Base-by-base conservation (phyloP, 148 eudicot genomes). In the Vaccinium corymbosum region DNA sequence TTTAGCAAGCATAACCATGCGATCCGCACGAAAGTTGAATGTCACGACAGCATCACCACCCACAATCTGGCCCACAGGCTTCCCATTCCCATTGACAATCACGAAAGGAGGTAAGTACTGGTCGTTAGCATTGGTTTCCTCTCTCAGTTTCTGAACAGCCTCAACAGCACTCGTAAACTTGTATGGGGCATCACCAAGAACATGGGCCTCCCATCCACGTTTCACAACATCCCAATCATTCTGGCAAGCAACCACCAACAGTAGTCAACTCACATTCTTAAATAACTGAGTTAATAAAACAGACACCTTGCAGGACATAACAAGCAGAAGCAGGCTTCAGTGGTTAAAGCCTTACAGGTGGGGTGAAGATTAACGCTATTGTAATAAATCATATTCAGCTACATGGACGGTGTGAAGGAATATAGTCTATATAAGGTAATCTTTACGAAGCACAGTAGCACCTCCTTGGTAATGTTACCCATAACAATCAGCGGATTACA, bases 171-270 rank as follows among this genome's bases (percentile, higher is more conserved):
- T 88, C 80, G 68, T 96, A 74, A 96, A 96, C 87, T 96, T 92
- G 88, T 96, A 83, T 27, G 95, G 98, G 78, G 98, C 95, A 90
- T 96, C 98, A 83, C 98, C 98, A 84, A 96, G 98, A 78, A 96
- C 98, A 83, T 96, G 98, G 55, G 98, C 98, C 87, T 96, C 98
- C 98, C 98, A 96, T 49, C 98, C 98, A 56, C 98, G 91, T 85
- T 96, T 96, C 73, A 96, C 95, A 83, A 96, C 98, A 61, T 85
- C 89, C 98, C 98, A 95, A 72, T 95, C 98, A 82, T 95, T 95
- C 98, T 95, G 85, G 79, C 77, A 86, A 84, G 48, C 46, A 81
- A 56, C 27, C 73, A 48, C 50, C 20, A 75, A 3, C 52, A 0
- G 51, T 15, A 35, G 55, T 73, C 57, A 20, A 53, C 48, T 80